These are phyloP conservation scores for Pogostemon cablin DNA, from an alignment of 257 asterid genomes.

Conservation along the genomic window DNA sequence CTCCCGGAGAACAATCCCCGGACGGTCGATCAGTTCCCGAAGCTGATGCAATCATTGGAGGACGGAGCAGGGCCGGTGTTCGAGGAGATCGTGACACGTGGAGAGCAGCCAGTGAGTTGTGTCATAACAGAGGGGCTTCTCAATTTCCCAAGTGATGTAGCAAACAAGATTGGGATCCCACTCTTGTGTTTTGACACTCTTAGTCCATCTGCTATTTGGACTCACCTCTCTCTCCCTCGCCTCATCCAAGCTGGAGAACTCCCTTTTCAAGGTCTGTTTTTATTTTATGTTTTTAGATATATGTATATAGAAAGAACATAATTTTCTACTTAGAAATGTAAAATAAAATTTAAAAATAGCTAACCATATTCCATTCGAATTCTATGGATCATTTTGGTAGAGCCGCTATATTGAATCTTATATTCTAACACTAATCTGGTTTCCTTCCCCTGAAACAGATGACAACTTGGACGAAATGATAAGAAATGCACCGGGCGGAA, in stretches of 20 bases:
- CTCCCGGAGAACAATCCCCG: conserved; percentile 52
- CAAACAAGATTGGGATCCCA: conserved; percentile 41
- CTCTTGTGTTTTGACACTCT: conserved; percentile 55
- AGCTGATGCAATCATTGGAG: conserved; percentile 41
- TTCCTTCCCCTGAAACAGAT: conserved; percentile 33
- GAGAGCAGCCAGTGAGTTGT: conserved; percentile 35
- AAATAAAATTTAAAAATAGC: too few species aligned
- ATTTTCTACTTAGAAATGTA: too few species aligned
- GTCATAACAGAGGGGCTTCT: conserved; percentile 57
- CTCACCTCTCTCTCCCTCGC: conserved; percentile 51
- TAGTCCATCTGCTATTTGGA: conserved; percentile 64
- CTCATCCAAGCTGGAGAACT: conserved; percentile 60
- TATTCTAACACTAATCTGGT: too few species aligned
- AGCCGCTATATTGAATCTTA: too few species aligned
- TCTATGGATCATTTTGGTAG: too few species aligned
- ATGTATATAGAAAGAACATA: too few species aligned
- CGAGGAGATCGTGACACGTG: conserved; percentile 36
- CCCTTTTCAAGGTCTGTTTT: conserved; percentile 56
- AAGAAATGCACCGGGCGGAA: conserved; percentile 42
- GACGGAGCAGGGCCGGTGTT: conserved; percentile 40
- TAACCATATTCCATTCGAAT: too few species aligned
- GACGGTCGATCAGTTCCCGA: conserved; percentile 34
- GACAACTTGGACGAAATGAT: conserved; percentile 52
- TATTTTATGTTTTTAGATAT: too few species aligned
- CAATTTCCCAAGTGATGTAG: conserved; percentile 49